These are phyloP conservation scores for Geosmithia morbida DNA, from an alignment of 2,329 filamentous ascomycete genomes.

Conservation along the genomic window DNA sequence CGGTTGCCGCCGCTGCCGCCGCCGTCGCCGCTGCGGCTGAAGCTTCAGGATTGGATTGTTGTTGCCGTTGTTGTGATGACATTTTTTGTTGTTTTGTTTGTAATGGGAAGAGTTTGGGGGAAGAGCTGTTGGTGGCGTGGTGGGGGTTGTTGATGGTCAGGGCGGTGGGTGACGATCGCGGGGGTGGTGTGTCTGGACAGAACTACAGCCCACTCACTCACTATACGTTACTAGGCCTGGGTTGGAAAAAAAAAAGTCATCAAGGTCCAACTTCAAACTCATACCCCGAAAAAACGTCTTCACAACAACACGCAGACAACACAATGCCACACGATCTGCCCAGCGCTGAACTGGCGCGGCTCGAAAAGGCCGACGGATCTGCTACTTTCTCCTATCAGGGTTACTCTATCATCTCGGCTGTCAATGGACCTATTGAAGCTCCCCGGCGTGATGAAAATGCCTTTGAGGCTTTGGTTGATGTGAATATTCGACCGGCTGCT, in stretches of 20 bases:
- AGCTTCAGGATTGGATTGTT: neutral
- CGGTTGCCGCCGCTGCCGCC: constrained; percentile 3
- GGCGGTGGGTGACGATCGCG: neutral
- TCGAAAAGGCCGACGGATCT: constrained; percentile 66
- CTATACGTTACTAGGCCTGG: too few relatives aligned
- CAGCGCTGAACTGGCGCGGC: constrained; percentile 37
- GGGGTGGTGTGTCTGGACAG: neutral
- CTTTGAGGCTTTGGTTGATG: constrained; percentile 81
- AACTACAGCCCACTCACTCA: too few relatives aligned
- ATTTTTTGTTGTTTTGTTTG: neutral
- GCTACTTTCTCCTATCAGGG: constrained; percentile 62
- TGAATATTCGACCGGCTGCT: constrained; percentile 73
- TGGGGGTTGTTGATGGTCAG: neutral
- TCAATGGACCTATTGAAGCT: constrained; percentile 89
- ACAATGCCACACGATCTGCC: constrained; percentile 24
- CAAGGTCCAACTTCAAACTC: neutral
- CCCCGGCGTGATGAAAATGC: constrained; percentile 79
- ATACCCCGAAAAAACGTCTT: neutral
- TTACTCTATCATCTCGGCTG: constrained; percentile 69
- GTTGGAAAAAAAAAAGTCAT: neutral
- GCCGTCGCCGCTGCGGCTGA: too few relatives aligned
- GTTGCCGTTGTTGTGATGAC: neutral
- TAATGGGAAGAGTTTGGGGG: neutral
- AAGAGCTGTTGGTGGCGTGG: neutral
- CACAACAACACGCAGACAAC: neutral